Evolutionary conservation across 306 rosid genomes (phyloP).

Genomic region (Ziziphus jujuba): DNA sequence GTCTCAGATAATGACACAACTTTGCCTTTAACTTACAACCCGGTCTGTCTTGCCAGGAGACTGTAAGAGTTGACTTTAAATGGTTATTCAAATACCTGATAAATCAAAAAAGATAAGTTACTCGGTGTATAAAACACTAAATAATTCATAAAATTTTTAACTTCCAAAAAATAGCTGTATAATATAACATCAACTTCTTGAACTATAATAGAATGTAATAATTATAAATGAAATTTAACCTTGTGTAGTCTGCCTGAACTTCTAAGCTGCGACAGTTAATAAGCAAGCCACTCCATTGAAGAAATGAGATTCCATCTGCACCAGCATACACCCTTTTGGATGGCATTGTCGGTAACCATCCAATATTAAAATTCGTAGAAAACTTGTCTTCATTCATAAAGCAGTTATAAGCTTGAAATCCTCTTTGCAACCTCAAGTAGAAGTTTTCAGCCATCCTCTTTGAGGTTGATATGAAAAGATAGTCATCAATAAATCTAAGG

Average conservation of each 20-base stretch:
- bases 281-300: slow-evolving; percentile 89
- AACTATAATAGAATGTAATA: slow-evolving; percentile 11
- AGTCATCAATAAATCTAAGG: slow-evolving; percentile 71
- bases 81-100: slow-evolving; percentile 75
- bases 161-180: neutral
- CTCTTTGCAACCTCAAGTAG: slow-evolving; percentile 69
- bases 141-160: neutral
- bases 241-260: slow-evolving; percentile 88
- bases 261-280: slow-evolving; percentile 72
- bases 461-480: slow-evolving; percentile 81
- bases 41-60: slow-evolving; percentile 76
- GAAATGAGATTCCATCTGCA: slow-evolving; percentile 59
- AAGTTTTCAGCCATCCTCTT: slow-evolving; percentile 63
- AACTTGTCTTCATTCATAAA: slow-evolving; percentile 78
- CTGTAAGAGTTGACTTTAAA: slow-evolving; percentile 62
- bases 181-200: neutral
- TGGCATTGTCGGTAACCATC: slow-evolving; percentile 28
- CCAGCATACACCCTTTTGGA: slow-evolving; percentile 50
- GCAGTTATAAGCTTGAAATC: slow-evolving; percentile 82
- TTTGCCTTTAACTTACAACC: slow-evolving; percentile 50
- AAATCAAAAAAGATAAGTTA: neutral
- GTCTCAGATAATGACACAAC: slow-evolving; percentile 61
- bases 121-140: too few relatives aligned
- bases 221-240: slow-evolving; percentile 37
- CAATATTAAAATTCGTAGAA: slow-evolving; percentile 63